Base-by-base conservation (phyloP, 768 basidiomycete species). In the Scleroderma citrinum region DNA sequence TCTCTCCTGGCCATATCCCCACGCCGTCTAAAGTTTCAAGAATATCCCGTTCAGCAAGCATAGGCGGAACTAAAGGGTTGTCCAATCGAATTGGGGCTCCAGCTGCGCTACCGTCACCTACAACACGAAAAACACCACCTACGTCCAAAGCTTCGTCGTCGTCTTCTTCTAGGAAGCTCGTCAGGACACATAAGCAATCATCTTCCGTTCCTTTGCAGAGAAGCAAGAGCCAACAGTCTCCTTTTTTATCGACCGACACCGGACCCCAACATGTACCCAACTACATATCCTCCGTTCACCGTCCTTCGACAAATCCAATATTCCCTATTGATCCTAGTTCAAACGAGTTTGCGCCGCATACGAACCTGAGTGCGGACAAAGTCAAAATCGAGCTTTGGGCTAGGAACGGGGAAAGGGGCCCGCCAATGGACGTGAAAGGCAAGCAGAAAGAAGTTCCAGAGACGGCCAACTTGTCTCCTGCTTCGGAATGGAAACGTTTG, bases 281-380 rank as follows among this genome's bases (percentile, higher is more conserved):
- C 59, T 93, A 83, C 63, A 75, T 92, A 42, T 95, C 92, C 2
- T 75, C 80, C 0, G 74, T 89, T 43, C 92, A 92, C 62, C 75
- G 71, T 20, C 86, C 91, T 4, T 94, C 92, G 1, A 92, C 86
- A 1, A 88, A 92, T 62, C 93, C 93, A 1, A 65, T 71, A 20
- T 95, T 92, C 57, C 47, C 72, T 1, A 68, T 87, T 16, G 82
- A 92, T 57, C 62, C 73, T 7, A 68, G 59, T 13, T 70, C 75
- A 5, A 63, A 70, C 23, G 81, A 83, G 43, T 83, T 84, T 58
- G 71, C 77, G 0, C 64, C 70, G 16, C 77, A 75, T 67, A 72
- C 75, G 2, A 72, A 87, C 57, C 62, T 76, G n/a, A 76, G 76
- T 53, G 71, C 74, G 2, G 68, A 75, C 41, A 71, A 58, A 36